Evolutionary conservation across 257 asterid species (phyloP), one percentile per base, ranked within the genome.

Genomic region (Solanum chiquidenum): DNA sequence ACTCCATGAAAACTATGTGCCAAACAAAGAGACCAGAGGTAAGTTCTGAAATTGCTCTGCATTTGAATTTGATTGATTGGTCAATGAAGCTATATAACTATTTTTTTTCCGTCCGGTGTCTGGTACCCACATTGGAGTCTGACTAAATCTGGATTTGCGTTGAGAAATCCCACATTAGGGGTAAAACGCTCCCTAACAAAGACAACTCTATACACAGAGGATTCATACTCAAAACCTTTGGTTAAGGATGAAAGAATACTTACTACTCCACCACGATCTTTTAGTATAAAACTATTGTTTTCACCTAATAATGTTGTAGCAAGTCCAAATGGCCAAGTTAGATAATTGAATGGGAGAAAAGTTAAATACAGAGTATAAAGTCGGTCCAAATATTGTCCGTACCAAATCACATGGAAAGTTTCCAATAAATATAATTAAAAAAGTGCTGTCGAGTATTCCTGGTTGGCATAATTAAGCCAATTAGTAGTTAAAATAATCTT

Each of bases 1-100:
- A 89, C 89, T 87, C 94, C 86, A 58, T 88, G 82, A 93, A 92
- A 69, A 89, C 40, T 68, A 74, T 88, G 87, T 94, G 97, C 71
- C 94, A 92, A 35, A 83, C 87, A 34, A 94, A 91, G 86, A 92
- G 92, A 86, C 97, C 97, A 6, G 95, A 92, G 96, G 96, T 94
- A 87, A 90, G 93, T 64, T 29, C 68, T 46, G 85, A 44, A 27
- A 80, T 79, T 79, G 16, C 25, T 79, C 13, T 80, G 40, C 25
- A 29, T 46, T 6, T 80, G 68, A 4, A 18, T 25, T 42, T 80
- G 46, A 73, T 73, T 80, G 66, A 80, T 80, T 46, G 69, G 29
- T 44, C 69, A 29, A 10, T 5, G 42, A 46, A 46, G 12, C 13
- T 44, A 35, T 42, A 42, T 25, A 7, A 79, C 64, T 29, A 80